A percentile compares a stretch with the other conserved stretches of the same genome.
Evolutionary conservation across 352 stramenopile species (phyloP).

Genomic region (Phytophthora agathidicida): DNA sequence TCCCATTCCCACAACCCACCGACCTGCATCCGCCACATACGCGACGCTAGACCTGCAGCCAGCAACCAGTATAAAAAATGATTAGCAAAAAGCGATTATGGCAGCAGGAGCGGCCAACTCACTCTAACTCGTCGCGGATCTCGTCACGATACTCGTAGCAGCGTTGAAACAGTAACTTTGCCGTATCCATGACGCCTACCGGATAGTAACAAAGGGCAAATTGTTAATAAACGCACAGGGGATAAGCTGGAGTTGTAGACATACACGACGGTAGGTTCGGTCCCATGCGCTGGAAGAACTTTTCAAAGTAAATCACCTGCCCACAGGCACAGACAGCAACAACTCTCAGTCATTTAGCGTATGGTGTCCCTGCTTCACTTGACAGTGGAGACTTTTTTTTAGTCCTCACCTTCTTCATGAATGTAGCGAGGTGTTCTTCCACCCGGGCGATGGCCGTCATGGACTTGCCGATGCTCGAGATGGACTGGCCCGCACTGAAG

Average conservation of each 20-base stretch:
- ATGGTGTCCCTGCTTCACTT: not conserved
- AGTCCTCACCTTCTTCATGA: conserved; percentile 80
- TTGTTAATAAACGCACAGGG: not conserved
- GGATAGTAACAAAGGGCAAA: not conserved
- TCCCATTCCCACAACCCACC: conserved; percentile 84
- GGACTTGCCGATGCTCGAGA: conserved; percentile 88
- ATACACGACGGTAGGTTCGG: conserved; percentile 62
- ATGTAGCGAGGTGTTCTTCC: conserved; percentile 79
- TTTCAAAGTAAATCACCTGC: conserved; percentile 85
- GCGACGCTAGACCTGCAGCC: conserved; percentile 60
- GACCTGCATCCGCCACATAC: conserved; percentile 75
- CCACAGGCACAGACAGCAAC: not conserved
- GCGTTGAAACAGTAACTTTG: conserved; percentile 61
- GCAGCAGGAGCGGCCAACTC: too few relatives aligned
- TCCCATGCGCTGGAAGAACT: conserved; percentile 78
- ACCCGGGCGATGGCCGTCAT: conserved; percentile 80
- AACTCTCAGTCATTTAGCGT: not conserved
- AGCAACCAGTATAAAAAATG: conserved; percentile 14
- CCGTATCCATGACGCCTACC: conserved; percentile 61
- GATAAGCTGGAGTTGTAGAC: conserved; percentile 8
- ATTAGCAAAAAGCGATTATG: too few relatives aligned
- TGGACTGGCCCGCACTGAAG: conserved; percentile 85
- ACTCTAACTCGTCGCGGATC: conserved; percentile 86
- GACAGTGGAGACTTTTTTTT: not conserved
- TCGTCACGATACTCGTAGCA: conserved; percentile 88